phyloP scores from a whole-genome alignment of 768 basidiomycete genomes.

The Mycena epipterygia region DNA sequence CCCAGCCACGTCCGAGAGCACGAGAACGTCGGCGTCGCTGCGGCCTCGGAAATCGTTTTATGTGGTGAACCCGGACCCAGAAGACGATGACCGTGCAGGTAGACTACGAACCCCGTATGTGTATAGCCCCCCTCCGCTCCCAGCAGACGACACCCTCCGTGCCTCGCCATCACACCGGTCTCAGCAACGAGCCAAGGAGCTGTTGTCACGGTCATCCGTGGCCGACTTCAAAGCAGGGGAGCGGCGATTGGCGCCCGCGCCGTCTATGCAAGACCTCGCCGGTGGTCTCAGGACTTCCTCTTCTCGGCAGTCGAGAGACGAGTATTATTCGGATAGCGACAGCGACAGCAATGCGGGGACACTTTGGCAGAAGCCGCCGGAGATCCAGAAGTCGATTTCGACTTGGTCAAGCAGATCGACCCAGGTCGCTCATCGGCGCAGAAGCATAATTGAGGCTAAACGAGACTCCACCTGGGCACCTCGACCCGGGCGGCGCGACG shows the following conservation, averaged over 20 bases:
- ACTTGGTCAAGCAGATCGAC: constrained; percentile 20
- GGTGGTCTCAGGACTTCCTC: constrained; percentile 10
- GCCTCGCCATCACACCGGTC: constrained; percentile 13
- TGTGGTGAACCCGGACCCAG: constrained; percentile 49
- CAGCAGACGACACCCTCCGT: constrained; percentile 15
- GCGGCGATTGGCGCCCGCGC: constrained; percentile 22
- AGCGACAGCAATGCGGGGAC: constrained; percentile 30
- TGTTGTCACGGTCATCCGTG: constrained; percentile 8
- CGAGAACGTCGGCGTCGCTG: constrained; percentile 26
- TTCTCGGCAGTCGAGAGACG: constrained; percentile 4
- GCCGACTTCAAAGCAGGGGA: constrained; percentile 12
- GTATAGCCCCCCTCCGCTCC: constrained; percentile 49
- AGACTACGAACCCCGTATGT: constrained; percentile 25
- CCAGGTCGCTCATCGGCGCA: constrained; percentile 18
- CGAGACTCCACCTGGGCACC: constrained; percentile 51
- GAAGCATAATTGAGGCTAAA: constrained; percentile 34
- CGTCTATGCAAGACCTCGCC: constrained; percentile 29
- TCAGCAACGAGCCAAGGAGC: not conserved
- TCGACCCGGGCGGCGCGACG: constrained; percentile 82
- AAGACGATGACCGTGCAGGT: constrained; percentile 26
- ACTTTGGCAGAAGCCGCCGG: constrained; percentile 52
- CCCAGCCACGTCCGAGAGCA: constrained; percentile 38
- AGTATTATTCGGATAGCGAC: constrained; percentile 33
- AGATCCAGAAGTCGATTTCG: constrained; percentile 30
- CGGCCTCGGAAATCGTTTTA: constrained; percentile 42